Evolutionary conservation across 805 yeast genomes (phyloP).

Genomic region (Hanseniaspora nectarophila): DNA sequence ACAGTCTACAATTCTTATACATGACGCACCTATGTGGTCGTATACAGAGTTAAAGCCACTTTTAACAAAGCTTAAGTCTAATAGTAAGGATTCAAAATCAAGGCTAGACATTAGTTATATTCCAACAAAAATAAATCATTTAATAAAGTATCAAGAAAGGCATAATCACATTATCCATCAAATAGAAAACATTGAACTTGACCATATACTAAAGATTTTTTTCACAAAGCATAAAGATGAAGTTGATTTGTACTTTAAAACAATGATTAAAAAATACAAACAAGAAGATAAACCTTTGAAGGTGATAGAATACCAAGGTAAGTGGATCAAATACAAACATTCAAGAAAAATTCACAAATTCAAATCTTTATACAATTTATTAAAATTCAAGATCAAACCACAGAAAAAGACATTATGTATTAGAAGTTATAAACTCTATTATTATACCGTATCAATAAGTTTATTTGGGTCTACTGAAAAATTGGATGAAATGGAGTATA

Average conservation of each 20-base stretch:
- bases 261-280: neutral
- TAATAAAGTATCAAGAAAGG: constrained; percentile 27
- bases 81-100: constrained; percentile 34
- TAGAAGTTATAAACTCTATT: neutral
- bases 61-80: constrained; percentile 27
- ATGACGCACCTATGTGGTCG: constrained; percentile 15
- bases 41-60: constrained; percentile 18
- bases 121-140: constrained; percentile 31
- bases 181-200: constrained; percentile 34
- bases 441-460: neutral
- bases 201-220: constrained; percentile 24
- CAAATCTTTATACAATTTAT: neutral
- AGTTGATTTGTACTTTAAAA: neutral
- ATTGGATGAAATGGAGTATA: neutral
- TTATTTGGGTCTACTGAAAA: neutral
- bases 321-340: neutral
- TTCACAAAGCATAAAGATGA: constrained; percentile 7
- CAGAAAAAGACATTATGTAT: neutral
- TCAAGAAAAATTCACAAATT: neutral
- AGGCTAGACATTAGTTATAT: constrained; percentile 51
- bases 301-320: neutral
- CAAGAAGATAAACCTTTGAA: neutral
- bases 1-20: constrained; percentile 2
- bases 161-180: constrained; percentile 25
- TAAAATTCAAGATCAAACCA: neutral